Conservation (phyloP, 2,329 filamentous ascomycete species). For the Periconia sp. region DNA sequence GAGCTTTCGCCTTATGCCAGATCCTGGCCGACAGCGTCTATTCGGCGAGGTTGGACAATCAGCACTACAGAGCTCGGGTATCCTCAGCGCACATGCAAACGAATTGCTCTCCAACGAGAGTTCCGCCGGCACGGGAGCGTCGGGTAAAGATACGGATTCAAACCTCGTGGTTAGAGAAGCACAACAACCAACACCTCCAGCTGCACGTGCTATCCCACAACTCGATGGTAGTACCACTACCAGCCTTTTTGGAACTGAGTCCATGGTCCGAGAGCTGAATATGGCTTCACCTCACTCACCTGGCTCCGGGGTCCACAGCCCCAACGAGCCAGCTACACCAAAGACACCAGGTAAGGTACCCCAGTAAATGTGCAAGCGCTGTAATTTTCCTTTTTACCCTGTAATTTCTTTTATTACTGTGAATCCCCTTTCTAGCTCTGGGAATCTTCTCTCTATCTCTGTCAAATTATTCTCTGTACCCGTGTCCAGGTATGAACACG, state of each 20-base stretch:
- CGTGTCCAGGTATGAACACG: no score
- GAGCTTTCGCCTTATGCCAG: conserved; percentile 34
- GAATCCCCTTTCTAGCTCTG: no score
- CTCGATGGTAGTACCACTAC: conserved; percentile 35
- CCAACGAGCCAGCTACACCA: conserved; percentile 46
- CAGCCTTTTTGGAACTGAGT: conserved; percentile 56
- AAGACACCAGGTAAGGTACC: no score
- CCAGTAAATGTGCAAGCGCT: no score
- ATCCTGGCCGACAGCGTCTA: conserved; percentile 49
- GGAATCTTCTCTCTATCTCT: no score
- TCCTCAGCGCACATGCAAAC: conserved; percentile 44
- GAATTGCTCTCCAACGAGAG: conserved; percentile 34
- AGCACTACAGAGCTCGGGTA: conserved; percentile 59
- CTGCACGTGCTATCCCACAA: conserved; percentile 9
- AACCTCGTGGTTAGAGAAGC: conserved; percentile 18
- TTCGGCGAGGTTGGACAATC: conserved; percentile 68
- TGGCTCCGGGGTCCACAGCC: conserved; percentile 41
- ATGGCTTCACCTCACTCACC: conserved; percentile 54
- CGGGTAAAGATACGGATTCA: conserved; percentile 6
- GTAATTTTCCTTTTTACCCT: no score
- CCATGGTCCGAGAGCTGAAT: conserved; percentile 55
- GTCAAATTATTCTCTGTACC: no score
- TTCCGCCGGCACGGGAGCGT: conserved; percentile 13
- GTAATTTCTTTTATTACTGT: no score
- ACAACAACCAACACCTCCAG: conserved; percentile 6